These are phyloP conservation scores for Jaapia argillacea DNA, from an alignment of 768 basidiomycete genomes.

Conservation along the genomic window DNA sequence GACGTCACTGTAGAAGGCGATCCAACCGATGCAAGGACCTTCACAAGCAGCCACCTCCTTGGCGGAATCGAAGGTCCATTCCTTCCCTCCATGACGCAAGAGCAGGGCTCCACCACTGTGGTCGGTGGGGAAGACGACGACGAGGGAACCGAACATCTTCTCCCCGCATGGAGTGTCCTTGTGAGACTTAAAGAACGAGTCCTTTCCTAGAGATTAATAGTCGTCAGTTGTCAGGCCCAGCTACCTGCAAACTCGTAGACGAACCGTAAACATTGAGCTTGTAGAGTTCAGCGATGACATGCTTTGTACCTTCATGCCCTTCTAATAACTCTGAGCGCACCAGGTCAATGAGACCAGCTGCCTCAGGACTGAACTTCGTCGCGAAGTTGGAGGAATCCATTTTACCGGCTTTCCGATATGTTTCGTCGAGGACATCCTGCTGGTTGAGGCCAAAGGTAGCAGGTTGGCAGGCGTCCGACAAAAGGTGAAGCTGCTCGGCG, in stretches of 20 bases:
- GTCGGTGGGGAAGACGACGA: slow-evolving; percentile 35
- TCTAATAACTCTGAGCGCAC: slow-evolving; percentile 15
- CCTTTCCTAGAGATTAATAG: slow-evolving; percentile 20
- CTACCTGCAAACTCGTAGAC: neutral
- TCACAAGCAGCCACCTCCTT: slow-evolving; percentile 9
- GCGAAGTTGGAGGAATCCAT: slow-evolving; percentile 27
- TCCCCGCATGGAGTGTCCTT: slow-evolving; percentile 35
- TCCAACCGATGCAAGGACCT: slow-evolving; percentile 21
- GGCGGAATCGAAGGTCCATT: slow-evolving; percentile 29
- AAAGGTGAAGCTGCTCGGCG: slow-evolving; percentile 12
- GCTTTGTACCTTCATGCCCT: slow-evolving; percentile 9
- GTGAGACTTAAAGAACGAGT: slow-evolving; percentile 40
- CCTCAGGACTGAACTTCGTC: slow-evolving; percentile 19
- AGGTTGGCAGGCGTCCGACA: slow-evolving; percentile 25
- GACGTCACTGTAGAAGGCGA: slow-evolving; percentile 33
- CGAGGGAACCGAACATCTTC: slow-evolving; percentile 41
- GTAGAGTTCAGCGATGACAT: slow-evolving; percentile 26
- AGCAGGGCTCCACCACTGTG: slow-evolving; percentile 35
- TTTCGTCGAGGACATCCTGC: slow-evolving; percentile 30
- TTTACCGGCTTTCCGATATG: slow-evolving; percentile 37
- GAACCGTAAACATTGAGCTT: slow-evolving; percentile 38
- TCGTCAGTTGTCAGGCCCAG: neutral
- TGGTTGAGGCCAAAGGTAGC: slow-evolving; percentile 29
- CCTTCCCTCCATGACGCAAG: slow-evolving; percentile 22
- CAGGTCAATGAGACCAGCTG: slow-evolving; percentile 17